Evolutionary conservation across 352 stramenopile genomes (phyloP).

Genomic region (Phytophthora meadii): DNA sequence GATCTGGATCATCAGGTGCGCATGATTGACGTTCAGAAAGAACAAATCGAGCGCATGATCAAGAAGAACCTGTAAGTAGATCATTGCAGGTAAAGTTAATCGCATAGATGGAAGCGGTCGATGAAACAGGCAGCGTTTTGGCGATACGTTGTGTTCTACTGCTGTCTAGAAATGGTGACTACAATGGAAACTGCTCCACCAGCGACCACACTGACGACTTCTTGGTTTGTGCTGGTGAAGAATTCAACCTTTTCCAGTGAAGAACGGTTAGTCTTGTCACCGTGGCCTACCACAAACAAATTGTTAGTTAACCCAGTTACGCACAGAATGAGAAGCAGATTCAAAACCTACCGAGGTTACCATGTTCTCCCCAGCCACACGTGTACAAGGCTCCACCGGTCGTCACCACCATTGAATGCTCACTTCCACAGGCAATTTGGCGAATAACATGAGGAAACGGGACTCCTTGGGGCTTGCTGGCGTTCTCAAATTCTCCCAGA

Average conservation of each 20-base stretch:
- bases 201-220: conserved; percentile 46
- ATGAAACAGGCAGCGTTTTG: conserved; percentile 27
- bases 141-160: conserved; percentile 2
- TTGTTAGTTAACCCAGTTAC: background rate
- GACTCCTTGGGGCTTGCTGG: conserved; percentile 20
- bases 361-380: conserved; percentile 86
- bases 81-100: conserved; percentile 3
- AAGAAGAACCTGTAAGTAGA: conserved; percentile 46
- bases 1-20: conserved; percentile 58
- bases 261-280: conserved; percentile 49
- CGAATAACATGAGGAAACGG: conserved; percentile 39
- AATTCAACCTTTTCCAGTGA: conserved; percentile 55
- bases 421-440: conserved; percentile 76
- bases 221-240: conserved; percentile 40
- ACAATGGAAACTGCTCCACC: conserved; percentile 77
- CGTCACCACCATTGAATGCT: conserved; percentile 73
- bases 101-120: background rate
- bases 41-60: conserved; percentile 56
- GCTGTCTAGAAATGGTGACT: conserved; percentile 20
- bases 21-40: conserved; percentile 65
- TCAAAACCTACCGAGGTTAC: conserved; percentile 71
- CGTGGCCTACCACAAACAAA: conserved; percentile 52
- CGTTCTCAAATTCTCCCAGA: conserved; percentile 34
- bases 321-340: background rate
- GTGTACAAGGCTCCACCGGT: conserved; percentile 66